These are phyloP conservation scores for Turnera subulata DNA, from an alignment of 345 rosid species.

Conservation along the genomic window DNA sequence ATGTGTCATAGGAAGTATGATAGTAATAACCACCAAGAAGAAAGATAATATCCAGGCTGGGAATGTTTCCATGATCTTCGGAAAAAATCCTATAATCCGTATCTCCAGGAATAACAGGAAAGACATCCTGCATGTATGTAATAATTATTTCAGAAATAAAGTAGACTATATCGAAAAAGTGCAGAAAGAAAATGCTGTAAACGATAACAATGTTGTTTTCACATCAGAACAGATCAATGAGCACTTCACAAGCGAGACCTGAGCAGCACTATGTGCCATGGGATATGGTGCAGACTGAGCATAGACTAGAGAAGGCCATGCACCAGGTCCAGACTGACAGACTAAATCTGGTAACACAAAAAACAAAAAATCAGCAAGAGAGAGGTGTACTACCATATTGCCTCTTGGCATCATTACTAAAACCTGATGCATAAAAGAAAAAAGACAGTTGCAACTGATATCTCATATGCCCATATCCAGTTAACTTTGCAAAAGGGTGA, in stretches of 20 bases:
- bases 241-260: constrained; percentile 58
- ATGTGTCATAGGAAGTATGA: constrained; percentile 90
- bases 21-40: constrained; percentile 95
- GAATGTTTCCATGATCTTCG: constrained; percentile 83
- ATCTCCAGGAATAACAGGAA: constrained; percentile 89
- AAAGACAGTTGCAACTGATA: no score
- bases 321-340: constrained; percentile 97
- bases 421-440: constrained; percentile 1
- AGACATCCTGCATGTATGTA: constrained; percentile 61
- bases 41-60: constrained; percentile 96
- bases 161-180: neutral
- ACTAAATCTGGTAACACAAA: constrained; percentile 61
- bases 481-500: no score
- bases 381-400: no score
- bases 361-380: neutral
- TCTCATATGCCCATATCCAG: no score
- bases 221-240: no score
- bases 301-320: constrained; percentile 84
- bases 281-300: constrained; percentile 83
- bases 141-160: neutral
- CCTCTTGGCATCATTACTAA: constrained; percentile 4
- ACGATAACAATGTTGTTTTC: neutral
- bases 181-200: neutral
- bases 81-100: constrained; percentile 94
- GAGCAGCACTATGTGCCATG: constrained; percentile 99